Base-by-base conservation (phyloP, 2,329 filamentous ascomycete species). In the Meredithiella fracta region DNA sequence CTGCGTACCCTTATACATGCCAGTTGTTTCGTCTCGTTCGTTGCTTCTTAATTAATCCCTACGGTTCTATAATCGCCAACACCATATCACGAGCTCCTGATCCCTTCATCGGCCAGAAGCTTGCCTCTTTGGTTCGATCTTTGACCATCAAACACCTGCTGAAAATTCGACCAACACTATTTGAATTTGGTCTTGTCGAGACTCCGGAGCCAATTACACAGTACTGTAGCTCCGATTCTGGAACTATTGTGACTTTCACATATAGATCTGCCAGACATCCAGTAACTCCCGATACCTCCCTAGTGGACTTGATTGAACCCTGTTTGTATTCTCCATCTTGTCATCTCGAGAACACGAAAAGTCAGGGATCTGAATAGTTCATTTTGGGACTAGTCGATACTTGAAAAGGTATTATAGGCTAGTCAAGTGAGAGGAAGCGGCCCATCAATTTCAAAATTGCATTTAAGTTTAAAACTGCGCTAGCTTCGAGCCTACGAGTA, bases 11-110 rank as follows among this genome's bases (percentile, higher is more conserved):
- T 25, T 26, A 15, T 11, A 3, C 8, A 22, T 49, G 44, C 23
- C 22, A 26, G 22, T 49, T 49, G 44, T 49, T 49, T 49, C 44
- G 44, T 49, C 25, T 49, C 44, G 23, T 49, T 49, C 44, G 11
- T 49, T 49, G 25, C 17, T 8, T 49, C 2, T 25, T 49, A 49
- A 25, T 49, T 49, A 9, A 11, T 3, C 7, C 7, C 17, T 15
- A 7, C 40, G 11, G 15, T 15, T 44, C 15, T 20, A 38, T 26
- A 25, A 49, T 25, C 44, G 22, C 44, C 20, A 29, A 49, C 22
- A 25, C 17, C 23, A 25, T n/a, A 7, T 42, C n/a, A 4, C 15
- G 6, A 20, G 38, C 17, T 42, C 38, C 6, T 42, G 15, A 42
- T 42, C 38, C 38, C 38, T 42, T 5, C 38, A 5, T 42, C 38